Percentiles rank a stretch among this genome's conserved stretches.
phyloP scores from a whole-genome alignment of 768 basidiomycete species.

The Amanita jacksonii region DNA sequence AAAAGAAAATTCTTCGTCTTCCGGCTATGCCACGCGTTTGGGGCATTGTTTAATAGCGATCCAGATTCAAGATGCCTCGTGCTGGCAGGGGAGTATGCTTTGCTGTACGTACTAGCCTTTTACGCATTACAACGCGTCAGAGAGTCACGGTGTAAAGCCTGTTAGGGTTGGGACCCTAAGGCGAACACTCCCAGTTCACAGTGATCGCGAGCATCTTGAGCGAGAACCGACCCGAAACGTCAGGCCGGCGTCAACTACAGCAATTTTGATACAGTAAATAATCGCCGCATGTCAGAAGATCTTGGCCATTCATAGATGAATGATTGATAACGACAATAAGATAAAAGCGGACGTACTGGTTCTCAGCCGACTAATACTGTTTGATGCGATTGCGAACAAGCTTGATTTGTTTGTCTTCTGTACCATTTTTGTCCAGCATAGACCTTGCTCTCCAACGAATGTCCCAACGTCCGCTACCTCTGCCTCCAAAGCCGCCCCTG shows the following conservation, averaged over 20 bases:
- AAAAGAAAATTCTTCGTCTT: too few species aligned
- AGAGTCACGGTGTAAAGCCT: slow-evolving; percentile 4
- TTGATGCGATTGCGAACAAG: background rate
- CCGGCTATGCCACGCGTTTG: slow-evolving; percentile 7
- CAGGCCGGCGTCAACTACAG: background rate
- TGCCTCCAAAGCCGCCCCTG: slow-evolving; percentile 1
- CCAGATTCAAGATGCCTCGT: slow-evolving; percentile 8
- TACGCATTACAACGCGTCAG: slow-evolving; percentile 4
- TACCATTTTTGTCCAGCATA: slow-evolving; percentile 5
- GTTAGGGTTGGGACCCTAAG: slow-evolving; percentile 8
- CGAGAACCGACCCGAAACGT: slow-evolving; percentile 7
- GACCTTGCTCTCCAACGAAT: too few species aligned
- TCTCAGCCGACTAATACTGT: background rate
- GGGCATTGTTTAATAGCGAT: slow-evolving; percentile 8
- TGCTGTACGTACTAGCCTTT: slow-evolving; percentile 9
- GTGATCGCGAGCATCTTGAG: background rate
- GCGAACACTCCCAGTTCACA: slow-evolving; percentile 2
- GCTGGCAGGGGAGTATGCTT: slow-evolving; percentile 4
- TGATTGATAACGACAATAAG: background rate
- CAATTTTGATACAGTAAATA: background rate
- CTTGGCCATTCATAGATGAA: background rate
- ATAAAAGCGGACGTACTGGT: background rate
- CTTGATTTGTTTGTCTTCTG: slow-evolving; percentile 1
- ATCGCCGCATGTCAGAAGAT: background rate
- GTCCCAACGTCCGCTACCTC: slow-evolving; percentile 4